Evolutionary conservation across 768 basidiomycete genomes (phyloP), one percentile per base, ranked within the genome.

Genomic region (Suillus brevipes): DNA sequence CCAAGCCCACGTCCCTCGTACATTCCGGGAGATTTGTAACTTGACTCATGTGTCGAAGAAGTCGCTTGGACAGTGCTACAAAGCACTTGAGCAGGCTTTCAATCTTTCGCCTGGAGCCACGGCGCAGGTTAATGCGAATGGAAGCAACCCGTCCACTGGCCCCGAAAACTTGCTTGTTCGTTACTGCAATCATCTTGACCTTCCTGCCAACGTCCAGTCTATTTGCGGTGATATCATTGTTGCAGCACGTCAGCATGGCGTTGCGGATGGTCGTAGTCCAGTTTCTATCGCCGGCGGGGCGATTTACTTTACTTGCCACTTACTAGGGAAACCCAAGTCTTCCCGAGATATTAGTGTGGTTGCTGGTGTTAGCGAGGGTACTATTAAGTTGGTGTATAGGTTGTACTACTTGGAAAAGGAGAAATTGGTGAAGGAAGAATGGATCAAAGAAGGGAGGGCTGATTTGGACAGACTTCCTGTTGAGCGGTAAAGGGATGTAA

Each of bases 231-330:
- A 95, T 67, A 90, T 95, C 74, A 93, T 95, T 67, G 75, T 90
- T 63, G 86, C 87, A 37, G 92, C 92, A 16, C 86, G 94, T 61
- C 84, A 91, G 67, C 85, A 91, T 68, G 93, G 94, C 50, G 90
- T 97, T 66, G 95, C 95, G 40, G 95, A 95, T 73, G 97, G 97
- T 31, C 84, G 97, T 66, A 94, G 89, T 71, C 97, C 97, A 1
- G 92, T 98, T 60, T 97, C 97, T n/a, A 95, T 99, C 69, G 97
- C 97, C n/a, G 94, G 94, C 49, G 95, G 94, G 47, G 93, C 94
- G 23, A 95, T 99, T 65, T 95, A 91, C 80, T 98, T 99, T 78
- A 92, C 93, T 37, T 92, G 92, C 72, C 84, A 89, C 68, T 74
- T 98, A 50, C 82, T 96, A 71, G 93, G 90, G 61, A 86, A 87